These are phyloP conservation scores for Arthrobotrys conoides DNA, from an alignment of 2,329 filamentous ascomycete genomes.

Conservation along the genomic window DNA sequence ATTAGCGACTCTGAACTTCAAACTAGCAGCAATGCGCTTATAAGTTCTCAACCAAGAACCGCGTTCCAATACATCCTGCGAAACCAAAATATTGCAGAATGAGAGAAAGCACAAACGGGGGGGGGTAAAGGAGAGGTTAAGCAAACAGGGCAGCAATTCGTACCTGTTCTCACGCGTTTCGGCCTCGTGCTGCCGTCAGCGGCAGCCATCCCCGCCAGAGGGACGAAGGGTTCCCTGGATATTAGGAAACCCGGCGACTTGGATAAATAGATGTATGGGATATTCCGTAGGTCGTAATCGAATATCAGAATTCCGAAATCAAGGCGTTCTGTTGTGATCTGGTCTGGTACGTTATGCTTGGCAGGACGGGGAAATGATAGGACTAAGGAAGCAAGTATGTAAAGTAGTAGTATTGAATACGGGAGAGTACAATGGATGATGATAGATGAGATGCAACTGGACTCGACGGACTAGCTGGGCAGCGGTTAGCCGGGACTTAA, in stretches of 20 bases:
- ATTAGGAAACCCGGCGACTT: conserved; percentile 2
- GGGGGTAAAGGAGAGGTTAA: too few relatives aligned
- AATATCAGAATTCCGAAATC: background rate
- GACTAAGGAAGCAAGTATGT: too few relatives aligned
- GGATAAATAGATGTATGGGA: conserved; percentile 2
- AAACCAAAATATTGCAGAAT: too few relatives aligned
- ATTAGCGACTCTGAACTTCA: background rate
- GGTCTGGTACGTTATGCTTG: conserved; percentile 8
- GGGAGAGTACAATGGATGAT: background rate
- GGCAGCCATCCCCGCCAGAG: conserved; percentile 53
- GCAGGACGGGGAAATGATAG: background rate
- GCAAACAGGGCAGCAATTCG: background rate
- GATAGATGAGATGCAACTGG: background rate
- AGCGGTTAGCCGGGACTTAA: background rate
- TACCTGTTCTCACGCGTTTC: conserved; percentile 90
- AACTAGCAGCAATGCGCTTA: background rate
- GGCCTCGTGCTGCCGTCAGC: conserved; percentile 72
- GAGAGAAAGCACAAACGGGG: background rate
- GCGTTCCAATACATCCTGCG: background rate
- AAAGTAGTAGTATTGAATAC: conserved; percentile 1
- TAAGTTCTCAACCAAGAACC: background rate
- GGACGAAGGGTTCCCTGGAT: conserved; percentile 27
- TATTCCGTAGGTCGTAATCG: conserved; percentile 6
- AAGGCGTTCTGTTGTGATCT: conserved; percentile 28
- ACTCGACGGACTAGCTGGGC: too few relatives aligned